Percentiles rank a stretch among this genome's conserved stretches.
Evolutionary conservation across 257 asterid species (phyloP).

Genomic region (Parsonsia alboflavescens): DNA sequence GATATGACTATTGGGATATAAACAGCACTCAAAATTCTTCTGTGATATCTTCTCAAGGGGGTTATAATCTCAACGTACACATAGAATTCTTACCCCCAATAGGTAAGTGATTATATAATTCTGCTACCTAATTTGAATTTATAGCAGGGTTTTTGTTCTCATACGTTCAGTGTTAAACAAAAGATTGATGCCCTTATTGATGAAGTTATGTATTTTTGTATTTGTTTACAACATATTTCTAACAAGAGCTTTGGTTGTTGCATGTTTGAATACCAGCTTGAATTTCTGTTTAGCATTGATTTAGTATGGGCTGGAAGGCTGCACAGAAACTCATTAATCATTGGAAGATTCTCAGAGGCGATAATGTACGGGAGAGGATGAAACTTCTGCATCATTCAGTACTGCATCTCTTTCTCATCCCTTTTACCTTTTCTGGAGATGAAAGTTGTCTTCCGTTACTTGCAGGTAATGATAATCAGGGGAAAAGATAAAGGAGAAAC

Average conservation of each 20-base stretch:
- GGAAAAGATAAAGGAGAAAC: conserved; percentile 96
- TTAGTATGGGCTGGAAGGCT: conserved; percentile 88
- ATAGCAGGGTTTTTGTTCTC: background rate
- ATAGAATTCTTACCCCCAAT: background rate
- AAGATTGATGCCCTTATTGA: background rate
- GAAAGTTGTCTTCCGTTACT: conserved; percentile 6
- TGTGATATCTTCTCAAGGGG: background rate
- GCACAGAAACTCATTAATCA: conserved; percentile 86
- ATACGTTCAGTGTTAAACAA: background rate
- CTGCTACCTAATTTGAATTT: background rate
- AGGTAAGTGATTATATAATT: background rate
- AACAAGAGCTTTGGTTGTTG: background rate
- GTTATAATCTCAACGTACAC: background rate
- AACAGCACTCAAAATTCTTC: background rate
- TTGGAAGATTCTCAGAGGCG: conserved; percentile 93
- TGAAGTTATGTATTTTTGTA: background rate
- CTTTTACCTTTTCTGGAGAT: background rate
- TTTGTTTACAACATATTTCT: background rate
- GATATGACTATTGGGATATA: background rate
- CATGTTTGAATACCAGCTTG: background rate
- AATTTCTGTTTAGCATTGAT: background rate
- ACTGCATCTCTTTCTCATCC: background rate
- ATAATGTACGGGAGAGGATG: conserved; percentile 43
- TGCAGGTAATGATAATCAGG: conserved; percentile 84
- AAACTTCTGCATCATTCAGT: background rate